A percentile compares a stretch with the other conserved stretches of the same genome.
Evolutionary conservation across 2,329 filamentous ascomycete species (phyloP).

Genomic region (Pseudopyrenochaeta lycopersici): DNA sequence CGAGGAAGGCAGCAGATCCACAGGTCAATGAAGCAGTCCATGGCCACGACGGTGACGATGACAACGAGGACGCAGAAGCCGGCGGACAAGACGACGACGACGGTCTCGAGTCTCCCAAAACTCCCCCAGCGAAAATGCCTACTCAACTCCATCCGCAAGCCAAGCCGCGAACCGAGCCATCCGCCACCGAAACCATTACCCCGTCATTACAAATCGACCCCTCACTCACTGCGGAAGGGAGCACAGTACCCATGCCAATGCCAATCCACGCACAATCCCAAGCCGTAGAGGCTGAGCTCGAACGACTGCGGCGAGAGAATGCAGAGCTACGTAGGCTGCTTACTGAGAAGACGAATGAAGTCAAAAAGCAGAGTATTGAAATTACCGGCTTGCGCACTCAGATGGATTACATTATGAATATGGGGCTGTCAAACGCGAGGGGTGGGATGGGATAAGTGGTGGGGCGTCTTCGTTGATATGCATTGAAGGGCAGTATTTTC

Average conservation of each 20-base stretch:
- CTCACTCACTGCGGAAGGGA: constrained; percentile 24
- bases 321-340: constrained; percentile 29
- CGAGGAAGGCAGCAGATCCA: constrained; percentile 39
- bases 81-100: not conserved
- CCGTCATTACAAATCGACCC: constrained; percentile 25
- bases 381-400: constrained; percentile 37
- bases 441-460: not conserved
- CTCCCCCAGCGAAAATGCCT: not conserved
- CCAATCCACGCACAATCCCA: constrained; percentile 1
- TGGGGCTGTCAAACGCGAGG: constrained; percentile 9
- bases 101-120: not conserved
- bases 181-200: not conserved
- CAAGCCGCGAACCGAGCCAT: not conserved
- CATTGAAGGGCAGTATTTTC: too few species aligned
- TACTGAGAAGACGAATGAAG: constrained; percentile 29
- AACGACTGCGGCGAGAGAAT: constrained; percentile 33
- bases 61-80: constrained; percentile 2
- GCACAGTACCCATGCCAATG: constrained; percentile 23
- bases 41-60: constrained; percentile 7
- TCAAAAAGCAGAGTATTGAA: constrained; percentile 36
- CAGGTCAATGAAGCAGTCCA: constrained; percentile 32
- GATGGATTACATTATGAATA: constrained; percentile 36
- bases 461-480: too few species aligned
- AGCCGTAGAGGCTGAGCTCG: constrained; percentile 18
- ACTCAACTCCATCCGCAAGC: not conserved